Evolutionary conservation across 139 green algal species (phyloP).

Genomic region (Auxenochlorella pyrenoidosa): DNA sequence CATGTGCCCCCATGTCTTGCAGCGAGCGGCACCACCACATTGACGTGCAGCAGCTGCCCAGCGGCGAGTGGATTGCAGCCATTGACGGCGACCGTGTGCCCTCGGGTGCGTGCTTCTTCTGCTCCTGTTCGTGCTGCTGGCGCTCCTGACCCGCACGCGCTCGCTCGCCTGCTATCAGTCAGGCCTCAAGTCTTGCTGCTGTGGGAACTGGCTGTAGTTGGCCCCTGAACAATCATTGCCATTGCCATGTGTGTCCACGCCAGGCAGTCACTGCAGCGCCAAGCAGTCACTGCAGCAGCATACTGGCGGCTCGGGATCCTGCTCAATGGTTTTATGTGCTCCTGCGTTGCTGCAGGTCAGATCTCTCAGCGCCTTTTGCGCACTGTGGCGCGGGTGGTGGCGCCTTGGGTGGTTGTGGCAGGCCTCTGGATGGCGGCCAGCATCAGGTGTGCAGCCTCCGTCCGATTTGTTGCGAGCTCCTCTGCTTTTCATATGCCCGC

Average conservation of each 20-base stretch:
- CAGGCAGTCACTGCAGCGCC: background rate
- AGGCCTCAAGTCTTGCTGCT: too few relatives aligned
- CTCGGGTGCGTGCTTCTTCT: background rate
- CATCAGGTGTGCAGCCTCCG: background rate
- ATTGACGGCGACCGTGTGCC: conserved; percentile 55
- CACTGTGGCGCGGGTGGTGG: background rate
- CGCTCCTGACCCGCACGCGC: too few relatives aligned
- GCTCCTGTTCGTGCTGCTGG: too few relatives aligned
- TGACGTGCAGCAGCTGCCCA: conserved; percentile 45
- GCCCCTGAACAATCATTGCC: too few relatives aligned
- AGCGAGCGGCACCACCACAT: conserved; percentile 54
- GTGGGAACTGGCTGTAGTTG: too few relatives aligned
- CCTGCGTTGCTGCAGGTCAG: background rate
- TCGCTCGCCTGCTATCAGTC: too few relatives aligned
- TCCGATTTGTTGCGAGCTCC: too few relatives aligned
- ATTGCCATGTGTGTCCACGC: too few relatives aligned
- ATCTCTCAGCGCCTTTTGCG: conserved; percentile 4
- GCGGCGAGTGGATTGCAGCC: conserved; percentile 50
- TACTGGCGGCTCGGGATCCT: too few relatives aligned
- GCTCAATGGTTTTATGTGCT: background rate
- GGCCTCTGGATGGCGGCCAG: background rate
- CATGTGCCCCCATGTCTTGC: background rate
- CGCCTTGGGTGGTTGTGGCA: background rate
- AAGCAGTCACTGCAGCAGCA: too few relatives aligned
- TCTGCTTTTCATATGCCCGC: too few relatives aligned